These are phyloP conservation scores for Aspergillus eucalypticola DNA, from an alignment of 2,329 filamentous ascomycete genomes.

Conservation along the genomic window DNA sequence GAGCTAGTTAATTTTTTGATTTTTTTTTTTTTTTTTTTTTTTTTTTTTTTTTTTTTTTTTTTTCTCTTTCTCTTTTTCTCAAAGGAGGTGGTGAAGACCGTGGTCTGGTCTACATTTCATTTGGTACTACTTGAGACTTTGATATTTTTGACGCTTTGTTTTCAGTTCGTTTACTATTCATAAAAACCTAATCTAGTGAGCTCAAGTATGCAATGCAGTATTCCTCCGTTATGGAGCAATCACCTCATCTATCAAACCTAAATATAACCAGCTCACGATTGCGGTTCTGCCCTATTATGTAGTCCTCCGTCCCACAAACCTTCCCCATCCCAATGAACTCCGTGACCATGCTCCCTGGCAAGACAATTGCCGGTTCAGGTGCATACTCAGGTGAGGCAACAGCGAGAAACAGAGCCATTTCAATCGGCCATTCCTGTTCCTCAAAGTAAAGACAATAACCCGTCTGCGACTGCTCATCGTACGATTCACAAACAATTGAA, in stretches of 20 bases:
- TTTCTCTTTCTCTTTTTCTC: too few species aligned
- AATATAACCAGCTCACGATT: constrained; percentile 55
- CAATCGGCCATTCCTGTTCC: constrained; percentile 28
- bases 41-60: too few species aligned
- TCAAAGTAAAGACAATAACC: constrained; percentile 40
- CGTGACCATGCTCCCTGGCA: constrained; percentile 43
- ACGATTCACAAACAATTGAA: constrained; percentile 38
- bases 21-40: too few species aligned
- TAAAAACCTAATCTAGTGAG: too few species aligned
- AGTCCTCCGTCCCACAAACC: constrained; percentile 62
- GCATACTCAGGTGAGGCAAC: constrained; percentile 32
- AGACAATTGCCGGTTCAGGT: constrained; percentile 21
- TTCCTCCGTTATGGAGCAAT: background rate
- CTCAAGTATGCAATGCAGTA: too few species aligned
- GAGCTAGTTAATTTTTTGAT: too few species aligned
- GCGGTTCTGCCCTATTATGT: constrained; percentile 61
- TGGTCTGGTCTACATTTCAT: too few species aligned
- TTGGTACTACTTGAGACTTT: too few species aligned
- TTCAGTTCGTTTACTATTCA: too few species aligned
- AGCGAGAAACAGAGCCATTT: constrained; percentile 29
- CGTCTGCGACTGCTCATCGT: constrained; percentile 34
- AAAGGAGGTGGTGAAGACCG: too few species aligned
- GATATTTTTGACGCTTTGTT: too few species aligned
- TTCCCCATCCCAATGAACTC: constrained; percentile 55
- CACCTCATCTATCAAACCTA: constrained; percentile 46